Conservation (phyloP, 208 protist species). For the Angomonas deanei region DNA sequence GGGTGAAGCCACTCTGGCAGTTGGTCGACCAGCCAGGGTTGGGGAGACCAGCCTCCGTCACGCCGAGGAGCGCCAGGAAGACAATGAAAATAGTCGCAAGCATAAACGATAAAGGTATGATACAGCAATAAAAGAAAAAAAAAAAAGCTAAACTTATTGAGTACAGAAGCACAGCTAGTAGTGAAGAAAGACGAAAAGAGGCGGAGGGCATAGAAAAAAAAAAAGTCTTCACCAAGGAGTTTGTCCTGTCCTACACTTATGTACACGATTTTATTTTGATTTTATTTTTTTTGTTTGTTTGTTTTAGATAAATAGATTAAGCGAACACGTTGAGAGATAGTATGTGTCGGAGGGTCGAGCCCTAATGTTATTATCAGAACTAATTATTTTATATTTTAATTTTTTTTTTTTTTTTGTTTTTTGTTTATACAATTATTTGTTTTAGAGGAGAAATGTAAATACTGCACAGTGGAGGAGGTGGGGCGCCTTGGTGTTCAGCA, state of each 20-base stretch:
- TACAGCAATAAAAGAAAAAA: conserved; percentile 10
- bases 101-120: background rate
- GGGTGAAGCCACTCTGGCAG: conserved; percentile 19
- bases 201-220: conserved; percentile 8
- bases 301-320: background rate
- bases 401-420: too few species aligned
- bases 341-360: too few species aligned
- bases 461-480: too few species aligned
- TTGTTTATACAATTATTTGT: too few species aligned
- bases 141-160: conserved; percentile 4
- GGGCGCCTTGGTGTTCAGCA: too few species aligned
- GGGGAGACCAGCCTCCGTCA: conserved; percentile 16
- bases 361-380: too few species aligned
- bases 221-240: too few species aligned
- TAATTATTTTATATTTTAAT: too few species aligned
- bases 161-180: background rate
- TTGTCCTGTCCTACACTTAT: too few species aligned
- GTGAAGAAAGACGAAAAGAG: background rate
- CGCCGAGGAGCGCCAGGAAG: background rate
- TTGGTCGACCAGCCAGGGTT: conserved; percentile 20
- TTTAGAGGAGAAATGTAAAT: too few species aligned
- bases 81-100: background rate
- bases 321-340: too few species aligned
- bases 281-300: conserved; percentile 1
- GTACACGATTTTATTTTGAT: background rate